Evolutionary conservation across 169 alveolate species (phyloP).

Genomic region (Cryptosporidium ubiquitum): DNA sequence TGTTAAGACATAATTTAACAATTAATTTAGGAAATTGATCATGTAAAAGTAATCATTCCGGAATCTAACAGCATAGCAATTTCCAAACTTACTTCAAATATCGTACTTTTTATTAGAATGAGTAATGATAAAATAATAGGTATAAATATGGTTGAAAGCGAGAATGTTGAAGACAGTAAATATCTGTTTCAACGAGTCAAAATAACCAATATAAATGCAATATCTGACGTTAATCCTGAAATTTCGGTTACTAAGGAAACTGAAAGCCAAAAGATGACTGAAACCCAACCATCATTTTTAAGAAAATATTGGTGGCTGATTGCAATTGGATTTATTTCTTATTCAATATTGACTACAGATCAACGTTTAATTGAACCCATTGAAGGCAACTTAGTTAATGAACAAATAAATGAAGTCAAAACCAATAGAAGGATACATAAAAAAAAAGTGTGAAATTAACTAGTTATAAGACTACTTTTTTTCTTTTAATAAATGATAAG

Average conservation of each 20-base stretch:
- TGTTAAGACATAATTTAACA: neutral
- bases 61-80: neutral
- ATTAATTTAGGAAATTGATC: conserved; percentile 16
- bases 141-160: neutral
- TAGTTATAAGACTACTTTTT: neutral
- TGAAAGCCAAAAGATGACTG: neutral
- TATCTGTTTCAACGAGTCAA: conserved; percentile 3
- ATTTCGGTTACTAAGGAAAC: neutral
- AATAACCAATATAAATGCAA: neutral
- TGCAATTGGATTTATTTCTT: conserved; percentile 21
- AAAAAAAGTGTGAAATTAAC: neutral
- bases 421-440: neutral
- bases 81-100: conserved; percentile 21
- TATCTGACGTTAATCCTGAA: conserved; percentile 1
- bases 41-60: conserved; percentile 9
- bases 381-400: neutral
- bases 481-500: conserved; percentile 26
- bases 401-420: neutral
- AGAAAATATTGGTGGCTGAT: conserved; percentile 64
- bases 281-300: conserved; percentile 34
- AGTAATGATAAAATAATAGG: neutral
- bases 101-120: neutral
- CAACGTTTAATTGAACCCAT: conserved; percentile 14
- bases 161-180: neutral
- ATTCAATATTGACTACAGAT: conserved; percentile 37